A percentile compares a stretch with the other conserved stretches of the same genome.
These are phyloP conservation scores for Solanum okadae DNA, from an alignment of 257 asterid species.

Conservation along the genomic window DNA sequence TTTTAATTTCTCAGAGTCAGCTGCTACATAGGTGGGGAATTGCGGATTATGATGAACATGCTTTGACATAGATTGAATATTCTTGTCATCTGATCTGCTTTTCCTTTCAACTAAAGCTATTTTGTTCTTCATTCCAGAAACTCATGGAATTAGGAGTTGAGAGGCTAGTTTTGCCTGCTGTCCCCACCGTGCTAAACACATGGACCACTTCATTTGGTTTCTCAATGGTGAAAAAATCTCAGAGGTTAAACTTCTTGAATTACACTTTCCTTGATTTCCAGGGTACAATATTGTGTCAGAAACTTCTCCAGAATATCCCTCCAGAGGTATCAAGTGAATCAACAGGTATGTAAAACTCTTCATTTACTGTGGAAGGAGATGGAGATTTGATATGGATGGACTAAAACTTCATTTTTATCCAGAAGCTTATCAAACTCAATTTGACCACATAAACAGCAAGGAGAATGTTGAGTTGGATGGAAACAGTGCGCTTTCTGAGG, in stretches of 20 bases:
- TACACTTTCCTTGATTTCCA: constrained; percentile 53
- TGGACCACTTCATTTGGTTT: constrained; percentile 68
- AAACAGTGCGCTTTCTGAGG: constrained; percentile 26
- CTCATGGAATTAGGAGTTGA: constrained; percentile 54
- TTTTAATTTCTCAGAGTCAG: not conserved
- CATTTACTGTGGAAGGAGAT: not conserved
- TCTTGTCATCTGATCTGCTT: not conserved
- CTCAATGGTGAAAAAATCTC: constrained; percentile 40
- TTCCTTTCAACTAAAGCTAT: not conserved
- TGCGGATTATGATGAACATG: not conserved
- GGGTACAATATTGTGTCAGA: constrained; percentile 67
- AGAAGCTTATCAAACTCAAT: constrained; percentile 20
- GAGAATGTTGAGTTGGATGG: constrained; percentile 19
- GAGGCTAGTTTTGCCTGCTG: constrained; percentile 74
- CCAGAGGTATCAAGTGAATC: constrained; percentile 15
- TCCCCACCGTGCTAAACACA: constrained; percentile 43
- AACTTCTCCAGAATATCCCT: constrained; percentile 18
- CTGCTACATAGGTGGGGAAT: not conserved
- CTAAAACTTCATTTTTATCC: constrained; percentile 7
- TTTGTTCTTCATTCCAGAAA: constrained; percentile 31
- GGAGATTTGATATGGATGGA: not conserved
- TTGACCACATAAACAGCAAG: constrained; percentile 4
- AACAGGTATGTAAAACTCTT: constrained; percentile 24
- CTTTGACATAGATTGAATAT: not conserved
- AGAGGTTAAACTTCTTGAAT: constrained; percentile 34